Evolutionary conservation across 139 green algal genomes (phyloP).

Genomic region (Penium margaritaceum): DNA sequence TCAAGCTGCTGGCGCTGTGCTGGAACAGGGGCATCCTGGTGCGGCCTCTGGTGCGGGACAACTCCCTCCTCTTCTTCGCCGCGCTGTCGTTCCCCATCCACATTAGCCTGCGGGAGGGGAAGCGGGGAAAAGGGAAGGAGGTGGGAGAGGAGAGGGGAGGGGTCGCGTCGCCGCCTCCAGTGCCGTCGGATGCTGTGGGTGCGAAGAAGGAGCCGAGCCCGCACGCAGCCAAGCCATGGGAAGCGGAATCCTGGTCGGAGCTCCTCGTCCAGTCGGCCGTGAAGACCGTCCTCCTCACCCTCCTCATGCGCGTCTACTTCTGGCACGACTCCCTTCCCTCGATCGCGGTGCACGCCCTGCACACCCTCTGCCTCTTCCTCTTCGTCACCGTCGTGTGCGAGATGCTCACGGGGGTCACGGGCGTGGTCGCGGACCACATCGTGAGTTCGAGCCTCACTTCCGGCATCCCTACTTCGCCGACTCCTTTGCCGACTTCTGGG

Average conservation of each 20-base stretch:
- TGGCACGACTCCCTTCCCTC: neutral
- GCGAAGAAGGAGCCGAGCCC: neutral
- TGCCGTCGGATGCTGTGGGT: neutral
- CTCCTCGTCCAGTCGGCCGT: neutral
- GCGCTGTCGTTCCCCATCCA: constrained; percentile 14
- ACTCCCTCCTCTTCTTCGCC: neutral
- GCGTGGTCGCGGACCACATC: neutral
- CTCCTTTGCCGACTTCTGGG: constrained; percentile 37
- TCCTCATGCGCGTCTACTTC: constrained; percentile 5
- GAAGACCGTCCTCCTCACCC: constrained; percentile 1
- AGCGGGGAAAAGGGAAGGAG: neutral
- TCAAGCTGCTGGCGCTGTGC: neutral
- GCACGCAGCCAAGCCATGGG: neutral
- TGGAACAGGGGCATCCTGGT: neutral
- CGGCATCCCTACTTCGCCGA: constrained; percentile 25
- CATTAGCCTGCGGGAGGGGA: constrained; percentile 2
- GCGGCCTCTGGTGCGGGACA: neutral
- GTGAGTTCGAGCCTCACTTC: constrained; percentile 10
- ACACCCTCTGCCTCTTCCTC: constrained; percentile 24
- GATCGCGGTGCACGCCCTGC: neutral
- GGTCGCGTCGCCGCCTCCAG: too few species aligned
- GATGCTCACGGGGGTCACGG: neutral
- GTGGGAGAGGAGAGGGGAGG: neutral
- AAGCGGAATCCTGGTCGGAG: neutral
- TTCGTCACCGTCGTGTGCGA: constrained; percentile 25